These are phyloP conservation scores for Aechmea fasciata DNA, from an alignment of 176 grass and related monocot species.

Conservation along the genomic window DNA sequence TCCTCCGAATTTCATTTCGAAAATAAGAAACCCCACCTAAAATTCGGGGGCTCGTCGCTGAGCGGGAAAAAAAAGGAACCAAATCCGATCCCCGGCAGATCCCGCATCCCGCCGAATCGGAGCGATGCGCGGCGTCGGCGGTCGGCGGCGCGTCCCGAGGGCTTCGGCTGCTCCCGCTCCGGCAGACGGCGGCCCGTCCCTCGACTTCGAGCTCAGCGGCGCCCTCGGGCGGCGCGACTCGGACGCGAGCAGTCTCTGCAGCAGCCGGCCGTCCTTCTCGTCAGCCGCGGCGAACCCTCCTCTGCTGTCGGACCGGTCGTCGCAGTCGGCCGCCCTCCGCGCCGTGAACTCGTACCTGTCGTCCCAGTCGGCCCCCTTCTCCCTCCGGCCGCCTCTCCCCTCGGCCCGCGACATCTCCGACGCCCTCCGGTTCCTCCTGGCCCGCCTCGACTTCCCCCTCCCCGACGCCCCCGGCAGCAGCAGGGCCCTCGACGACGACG, in stretches of 20 bases:
- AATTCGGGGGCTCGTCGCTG: too few relatives aligned
- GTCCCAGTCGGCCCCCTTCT: slow-evolving; percentile 19
- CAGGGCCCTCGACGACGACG: slow-evolving; percentile 47
- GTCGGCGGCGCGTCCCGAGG: slow-evolving; percentile 30
- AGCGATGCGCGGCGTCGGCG: slow-evolving; percentile 27
- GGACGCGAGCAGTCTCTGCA: slow-evolving; percentile 56
- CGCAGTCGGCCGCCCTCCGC: slow-evolving; percentile 56
- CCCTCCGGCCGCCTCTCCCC: slow-evolving; percentile 49
- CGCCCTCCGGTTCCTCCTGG: slow-evolving; percentile 45
- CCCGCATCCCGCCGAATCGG: slow-evolving; percentile 1
- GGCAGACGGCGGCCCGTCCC: slow-evolving; percentile 6
- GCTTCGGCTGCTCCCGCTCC: slow-evolving; percentile 20
- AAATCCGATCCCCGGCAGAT: neutral
- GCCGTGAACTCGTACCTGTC: slow-evolving; percentile 56
- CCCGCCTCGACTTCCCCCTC: slow-evolving; percentile 12
- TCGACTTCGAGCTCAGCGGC: slow-evolving; percentile 20
- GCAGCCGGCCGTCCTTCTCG: slow-evolving; percentile 36
- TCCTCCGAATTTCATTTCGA: neutral
- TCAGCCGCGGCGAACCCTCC: slow-evolving; percentile 28
- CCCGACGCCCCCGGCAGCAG: neutral
- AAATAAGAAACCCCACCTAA: too few relatives aligned
- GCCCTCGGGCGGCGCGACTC: slow-evolving; percentile 59
- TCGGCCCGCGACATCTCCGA: slow-evolving; percentile 53
- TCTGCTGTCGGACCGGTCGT: slow-evolving; percentile 44
- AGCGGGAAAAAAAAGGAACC: neutral